Base-by-base conservation (phyloP, 345 rosid species). In the Aegle marmelos region DNA sequence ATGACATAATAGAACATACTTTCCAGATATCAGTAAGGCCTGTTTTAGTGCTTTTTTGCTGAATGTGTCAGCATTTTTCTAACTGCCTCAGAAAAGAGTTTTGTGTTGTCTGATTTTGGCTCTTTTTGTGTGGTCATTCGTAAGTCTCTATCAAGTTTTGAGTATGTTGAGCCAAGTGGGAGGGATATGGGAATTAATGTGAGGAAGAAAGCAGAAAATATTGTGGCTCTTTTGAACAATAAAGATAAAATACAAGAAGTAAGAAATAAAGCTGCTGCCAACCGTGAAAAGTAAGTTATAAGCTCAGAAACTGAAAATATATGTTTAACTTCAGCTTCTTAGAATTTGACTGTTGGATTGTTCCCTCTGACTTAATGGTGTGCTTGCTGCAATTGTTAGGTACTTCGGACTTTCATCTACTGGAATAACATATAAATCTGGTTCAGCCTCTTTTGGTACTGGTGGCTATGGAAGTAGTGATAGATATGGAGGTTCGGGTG, bases 1-100 rank as follows among this genome's bases (percentile, higher is more conserved):
- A 97, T 80, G 99, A 94, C 78, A 94, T 97, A 75, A 90, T 94
- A 39, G 99, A 96, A 81, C 99, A 97, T 73, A 92, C 98, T 65
- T 94, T 83, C 86, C 99, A 93, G 89, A 92, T 97, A 76, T 93
- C 98, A 67, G 99, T 97, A 80, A 90, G 98, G 83, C 60, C 62
- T 50, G 37, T 21, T 76, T 10, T 78, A 67, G 58, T 74, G 28
- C 79, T 8, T 37, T 72, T 45, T 68, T 74, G 21, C 54, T 68
- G 68, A 60, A 25, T 48, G 72, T 68, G 25, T 69, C 60, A 33
- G 37, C 9, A 37, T 14, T 39, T 68, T 63, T 53, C 9, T 19
- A 28, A 39, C 34, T 53, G 54, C n/a, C 60, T 67, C 6, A 54
- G 41, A 72, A 13, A 21, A 63, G 78, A 27, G 57, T 62, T 79